Base-by-base conservation (phyloP, 768 basidiomycete species). In the Pisolithus tinctorius region DNA sequence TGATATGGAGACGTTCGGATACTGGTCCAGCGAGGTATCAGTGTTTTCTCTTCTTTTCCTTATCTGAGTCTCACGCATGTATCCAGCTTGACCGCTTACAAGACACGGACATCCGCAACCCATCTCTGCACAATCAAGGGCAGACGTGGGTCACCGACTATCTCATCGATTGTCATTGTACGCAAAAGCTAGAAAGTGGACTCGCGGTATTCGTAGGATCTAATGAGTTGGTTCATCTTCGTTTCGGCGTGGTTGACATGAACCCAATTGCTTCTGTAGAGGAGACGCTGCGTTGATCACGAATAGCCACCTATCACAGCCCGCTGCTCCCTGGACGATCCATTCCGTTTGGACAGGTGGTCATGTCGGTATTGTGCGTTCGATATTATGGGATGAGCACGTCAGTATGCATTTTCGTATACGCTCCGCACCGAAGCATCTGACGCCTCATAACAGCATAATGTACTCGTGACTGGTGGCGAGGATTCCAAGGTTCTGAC, bases 1-100 rank as follows among this genome's bases (percentile, higher is more conserved):
- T 56, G 94, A 96, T 69, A 96, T 96, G 93, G 93, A 97, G 67
- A 92, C 88, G 0, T 87, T 94, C 57, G 86, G 87, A 50, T 75
- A 80, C 13, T 97, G 93, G 94, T 79, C 83, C 26, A 67, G 67
- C 44, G 86, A 91, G 69, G 88, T 85, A 53, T 29, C 65, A 53
- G 6, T 36, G 42, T 20, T 17, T 26, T 40, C 30, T 13, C 8
- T 17, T 37, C 36, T 13, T 10, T 17, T 37, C 17, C 38, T n/a
- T 9, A 39, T 13, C 27, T 49, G 23, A 0, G 20, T 36, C 49
- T 26, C 43, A 52, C 23, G 55, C 42, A 26, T 31, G 37, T 45
- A 10, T 23, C 13, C 54, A 89, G 86, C 72, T 88, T 16, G 87
- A 88, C 50, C 72, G 70, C 48, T 57, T 76, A 7, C 71, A 77